Evolutionary conservation across 2,329 filamentous ascomycete genomes (phyloP).

Genomic region (Ophiostoma himal-ulmi): DNA sequence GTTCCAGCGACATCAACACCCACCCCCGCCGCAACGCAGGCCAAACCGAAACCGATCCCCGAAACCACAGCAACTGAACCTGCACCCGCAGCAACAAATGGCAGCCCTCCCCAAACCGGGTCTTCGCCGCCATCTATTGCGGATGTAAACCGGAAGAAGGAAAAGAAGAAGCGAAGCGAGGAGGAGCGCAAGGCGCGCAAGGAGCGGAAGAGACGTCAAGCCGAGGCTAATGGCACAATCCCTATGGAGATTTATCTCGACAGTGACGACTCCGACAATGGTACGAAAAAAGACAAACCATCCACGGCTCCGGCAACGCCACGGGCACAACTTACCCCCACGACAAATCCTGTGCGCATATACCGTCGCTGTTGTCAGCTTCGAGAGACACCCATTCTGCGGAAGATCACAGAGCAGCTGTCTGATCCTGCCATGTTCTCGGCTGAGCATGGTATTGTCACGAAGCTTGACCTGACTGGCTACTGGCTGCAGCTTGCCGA

Average conservation of each 20-base stretch:
- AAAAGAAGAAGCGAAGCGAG: slow-evolving; percentile 93
- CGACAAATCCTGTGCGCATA: slow-evolving; percentile 84
- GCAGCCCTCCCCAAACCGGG: neutral
- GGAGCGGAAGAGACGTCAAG: slow-evolving; percentile 77
- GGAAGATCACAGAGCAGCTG: slow-evolving; percentile 86
- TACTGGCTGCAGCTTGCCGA: slow-evolving; percentile 80
- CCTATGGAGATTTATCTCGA: slow-evolving; percentile 77
- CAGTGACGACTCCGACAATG: slow-evolving; percentile 49
- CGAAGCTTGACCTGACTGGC: slow-evolving; percentile 75
- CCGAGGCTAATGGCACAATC: slow-evolving; percentile 79
- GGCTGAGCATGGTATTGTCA: slow-evolving; percentile 66
- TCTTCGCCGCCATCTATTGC: slow-evolving; percentile 26
- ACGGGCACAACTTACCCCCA: slow-evolving; percentile 62
- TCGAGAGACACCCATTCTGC: slow-evolving; percentile 84
- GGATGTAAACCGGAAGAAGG: slow-evolving; percentile 64
- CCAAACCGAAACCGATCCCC: slow-evolving; percentile 7
- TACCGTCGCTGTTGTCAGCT: slow-evolving; percentile 93
- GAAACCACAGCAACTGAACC: slow-evolving; percentile 31
- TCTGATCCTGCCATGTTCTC: slow-evolving; percentile 62
- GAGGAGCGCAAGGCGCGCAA: slow-evolving; percentile 88
- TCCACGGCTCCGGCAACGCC: slow-evolving; percentile 35
- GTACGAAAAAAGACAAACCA: slow-evolving; percentile 26
- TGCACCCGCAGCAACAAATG: neutral
- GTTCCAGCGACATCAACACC: neutral
- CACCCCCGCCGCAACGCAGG: neutral